phyloP scores from a whole-genome alignment of 208 protist species.

The Naegleria fowleri region DNA sequence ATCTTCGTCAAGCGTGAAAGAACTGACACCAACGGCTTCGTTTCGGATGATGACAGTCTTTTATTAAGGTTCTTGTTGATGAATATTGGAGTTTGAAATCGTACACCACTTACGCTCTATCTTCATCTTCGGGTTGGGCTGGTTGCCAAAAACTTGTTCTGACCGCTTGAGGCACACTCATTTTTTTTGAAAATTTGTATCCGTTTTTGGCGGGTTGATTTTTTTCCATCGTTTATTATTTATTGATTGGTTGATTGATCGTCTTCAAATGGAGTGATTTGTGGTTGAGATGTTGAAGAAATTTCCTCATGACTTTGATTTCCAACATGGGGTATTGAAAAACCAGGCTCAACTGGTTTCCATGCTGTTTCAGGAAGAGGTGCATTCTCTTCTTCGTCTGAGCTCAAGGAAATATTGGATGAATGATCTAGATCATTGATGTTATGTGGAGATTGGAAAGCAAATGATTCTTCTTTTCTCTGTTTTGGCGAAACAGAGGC shows the following conservation, averaged over 20 bases:
- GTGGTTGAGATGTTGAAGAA: too few species aligned
- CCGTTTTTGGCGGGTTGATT: too few species aligned
- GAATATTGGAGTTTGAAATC: too few species aligned
- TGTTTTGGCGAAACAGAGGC: background rate
- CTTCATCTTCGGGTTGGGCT: background rate
- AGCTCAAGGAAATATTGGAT: background rate
- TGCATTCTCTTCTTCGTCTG: background rate
- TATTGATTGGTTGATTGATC: too few species aligned
- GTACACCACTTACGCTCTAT: background rate
- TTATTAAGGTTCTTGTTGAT: too few species aligned
- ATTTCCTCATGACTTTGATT: background rate
- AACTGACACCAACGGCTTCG: background rate
- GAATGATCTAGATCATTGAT: background rate
- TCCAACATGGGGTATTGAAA: background rate
- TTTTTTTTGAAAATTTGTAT: too few species aligned
- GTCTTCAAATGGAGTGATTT: too few species aligned
- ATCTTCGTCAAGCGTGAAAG: background rate
- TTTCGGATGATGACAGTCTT: background rate
- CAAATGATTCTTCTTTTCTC: background rate
- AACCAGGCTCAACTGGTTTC: background rate
- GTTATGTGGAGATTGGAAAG: background rate
- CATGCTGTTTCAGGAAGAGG: background rate
- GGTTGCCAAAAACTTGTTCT: background rate
- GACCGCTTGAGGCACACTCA: too few species aligned
- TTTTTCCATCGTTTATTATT: too few species aligned